Evolutionary conservation across 345 rosid species (phyloP), one percentile per base, ranked within the genome.

Genomic region (Eutrema yunnanense): DNA sequence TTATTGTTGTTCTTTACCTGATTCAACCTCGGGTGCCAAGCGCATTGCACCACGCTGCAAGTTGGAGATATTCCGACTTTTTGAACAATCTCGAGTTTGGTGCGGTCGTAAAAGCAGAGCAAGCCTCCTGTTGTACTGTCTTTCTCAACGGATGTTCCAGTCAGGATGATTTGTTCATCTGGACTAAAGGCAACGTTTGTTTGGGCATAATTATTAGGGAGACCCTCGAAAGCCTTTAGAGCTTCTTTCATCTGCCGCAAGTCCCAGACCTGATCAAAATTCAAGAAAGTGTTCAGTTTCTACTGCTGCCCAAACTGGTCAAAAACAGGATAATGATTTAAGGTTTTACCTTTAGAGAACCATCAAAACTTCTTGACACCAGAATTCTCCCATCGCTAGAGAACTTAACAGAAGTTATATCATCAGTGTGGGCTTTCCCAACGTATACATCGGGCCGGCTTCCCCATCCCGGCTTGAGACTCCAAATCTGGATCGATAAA

Each of bases 391-490:
- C 94, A 75, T 95, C 98, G 75, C 91, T 86, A 58, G 98, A 92
- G 84, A 92, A 95, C 84, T 88, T 90, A 56, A 95, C 87, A 59
- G 83, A 81, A 19, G 96, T 95, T 57, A 95, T 92, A 66, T 95
- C 99, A 77, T 95, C 99, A 52, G 89, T 84, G 79, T 95, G 99
- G 69, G 86, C 88, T 67, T 88, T 88, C 66, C 87, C 96, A 51
- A 90, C 82, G 47, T 84, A 76, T 66, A 90, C 67, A 75, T 95
- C 97, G 0, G 99, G 99, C 80, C 99, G 82, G 82, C 97, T 95
- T 81, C 97, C 99, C 98, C 99, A 95, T 73, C 98, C 99, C 0
- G 96, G 92, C 82, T 95, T 90, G 61, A 88, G 90, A 79, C 84
- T 92, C 99, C 98, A 95, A 64, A 90, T 64, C 99, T 94, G 81